Evolutionary conservation across 352 stramenopile genomes (phyloP).

Genomic region (Globisporangium paroecandrum): DNA sequence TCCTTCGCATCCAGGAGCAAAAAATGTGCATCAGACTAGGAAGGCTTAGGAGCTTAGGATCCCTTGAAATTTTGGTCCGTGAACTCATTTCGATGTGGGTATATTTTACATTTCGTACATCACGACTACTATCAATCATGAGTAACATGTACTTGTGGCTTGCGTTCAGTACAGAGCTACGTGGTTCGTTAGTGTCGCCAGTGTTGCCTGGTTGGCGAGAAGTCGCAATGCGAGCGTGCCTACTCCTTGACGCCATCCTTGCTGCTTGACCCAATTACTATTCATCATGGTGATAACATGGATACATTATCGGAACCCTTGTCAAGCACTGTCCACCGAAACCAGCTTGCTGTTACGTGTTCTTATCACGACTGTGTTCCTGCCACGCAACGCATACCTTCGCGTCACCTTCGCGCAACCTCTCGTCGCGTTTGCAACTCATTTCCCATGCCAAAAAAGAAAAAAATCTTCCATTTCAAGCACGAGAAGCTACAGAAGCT

Average conservation of each 20-base stretch:
- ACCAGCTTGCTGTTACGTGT: background rate
- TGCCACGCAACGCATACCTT: background rate
- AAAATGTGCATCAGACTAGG: background rate
- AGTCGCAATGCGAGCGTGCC: too few relatives aligned
- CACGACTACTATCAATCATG: too few relatives aligned
- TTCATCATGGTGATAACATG: background rate
- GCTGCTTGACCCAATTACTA: background rate
- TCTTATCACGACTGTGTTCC: background rate
- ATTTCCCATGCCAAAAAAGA: background rate
- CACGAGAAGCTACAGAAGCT: background rate
- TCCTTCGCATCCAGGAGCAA: too few relatives aligned
- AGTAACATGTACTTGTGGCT: too few relatives aligned
- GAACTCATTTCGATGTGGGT: background rate
- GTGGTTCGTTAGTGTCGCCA: background rate
- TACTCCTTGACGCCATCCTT: too few relatives aligned
- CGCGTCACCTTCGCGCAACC: conserved; percentile 11
- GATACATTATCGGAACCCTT: background rate
- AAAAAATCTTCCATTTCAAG: conserved; percentile 7
- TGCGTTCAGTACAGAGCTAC: too few relatives aligned
- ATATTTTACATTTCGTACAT: background rate
- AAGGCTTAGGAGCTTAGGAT: background rate
- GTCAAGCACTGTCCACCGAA: background rate
- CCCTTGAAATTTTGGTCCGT: background rate
- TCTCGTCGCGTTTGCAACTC: conserved; percentile 5
- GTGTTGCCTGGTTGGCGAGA: background rate